Percentiles rank a stretch among this genome's conserved stretches.
These are phyloP conservation scores for Prototheca wickerhamii DNA, from an alignment of 163 green algal species.

Conservation along the genomic window DNA sequence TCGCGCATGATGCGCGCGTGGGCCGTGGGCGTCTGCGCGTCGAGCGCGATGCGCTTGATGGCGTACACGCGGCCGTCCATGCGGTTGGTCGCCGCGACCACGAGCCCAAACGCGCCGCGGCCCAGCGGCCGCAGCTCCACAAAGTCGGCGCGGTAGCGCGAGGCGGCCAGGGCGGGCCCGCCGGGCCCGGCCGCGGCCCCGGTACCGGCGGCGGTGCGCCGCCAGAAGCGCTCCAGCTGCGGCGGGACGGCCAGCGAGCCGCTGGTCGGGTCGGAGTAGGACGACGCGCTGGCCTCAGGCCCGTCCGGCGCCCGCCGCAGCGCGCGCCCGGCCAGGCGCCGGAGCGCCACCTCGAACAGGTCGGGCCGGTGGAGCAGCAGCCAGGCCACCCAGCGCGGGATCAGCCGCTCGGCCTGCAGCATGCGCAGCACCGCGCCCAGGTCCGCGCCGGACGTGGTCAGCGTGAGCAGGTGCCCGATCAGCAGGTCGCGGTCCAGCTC, in stretches of 20 bases:
- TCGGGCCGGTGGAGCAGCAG: constrained; percentile 50
- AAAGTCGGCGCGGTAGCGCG: constrained; percentile 69
- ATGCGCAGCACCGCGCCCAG: constrained; percentile 39
- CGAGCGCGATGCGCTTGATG: constrained; percentile 84
- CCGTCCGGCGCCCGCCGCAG: constrained; percentile 12
- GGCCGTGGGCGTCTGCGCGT: constrained; percentile 17
- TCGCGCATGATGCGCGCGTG: constrained; percentile 78
- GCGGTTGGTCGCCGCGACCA: constrained; percentile 78
- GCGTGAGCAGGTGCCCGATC: constrained; percentile 39
- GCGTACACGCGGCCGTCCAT: constrained; percentile 69
- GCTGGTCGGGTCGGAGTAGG: neutral
- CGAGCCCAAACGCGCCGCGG: constrained; percentile 75
- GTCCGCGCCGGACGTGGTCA: constrained; percentile 15
- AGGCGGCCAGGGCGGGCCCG: constrained; percentile 12
- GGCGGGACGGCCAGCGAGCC: too few species aligned
- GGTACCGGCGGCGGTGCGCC: neutral
- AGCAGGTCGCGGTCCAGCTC: constrained; percentile 37
- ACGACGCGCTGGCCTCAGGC: neutral
- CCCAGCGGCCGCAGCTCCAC: constrained; percentile 62
- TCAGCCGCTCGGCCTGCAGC: constrained; percentile 38
- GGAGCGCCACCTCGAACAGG: constrained; percentile 62
- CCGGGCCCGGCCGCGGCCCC: neutral
- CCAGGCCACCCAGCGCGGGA: constrained; percentile 61
- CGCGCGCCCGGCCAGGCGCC: constrained; percentile 18
- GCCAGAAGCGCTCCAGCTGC: neutral